Conservation (phyloP, 768 basidiomycete species). For the Phylloporus rhodoxanthus region DNA sequence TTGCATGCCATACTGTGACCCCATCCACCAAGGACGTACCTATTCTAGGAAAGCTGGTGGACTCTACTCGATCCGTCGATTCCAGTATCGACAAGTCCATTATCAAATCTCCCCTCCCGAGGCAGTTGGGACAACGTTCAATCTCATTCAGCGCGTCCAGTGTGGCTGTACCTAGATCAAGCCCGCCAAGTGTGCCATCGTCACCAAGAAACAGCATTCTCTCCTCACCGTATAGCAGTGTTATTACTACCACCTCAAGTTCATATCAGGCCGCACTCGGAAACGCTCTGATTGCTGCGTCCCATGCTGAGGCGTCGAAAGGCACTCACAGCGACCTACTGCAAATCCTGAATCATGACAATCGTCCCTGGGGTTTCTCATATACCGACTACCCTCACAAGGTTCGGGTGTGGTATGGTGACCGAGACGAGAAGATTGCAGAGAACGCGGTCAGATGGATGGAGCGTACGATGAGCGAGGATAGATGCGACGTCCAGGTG, state of each 20-base stretch:
- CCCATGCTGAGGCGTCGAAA: conserved; percentile 88
- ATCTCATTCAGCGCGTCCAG: conserved; percentile 51
- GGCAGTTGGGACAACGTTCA: conserved; percentile 59
- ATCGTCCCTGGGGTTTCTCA: conserved; percentile 85
- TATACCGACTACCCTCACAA: conserved; percentile 73
- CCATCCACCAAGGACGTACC: conserved; percentile 17
- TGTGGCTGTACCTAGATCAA: conserved; percentile 29
- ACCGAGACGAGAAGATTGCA: conserved; percentile 88
- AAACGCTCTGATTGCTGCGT: conserved; percentile 87
- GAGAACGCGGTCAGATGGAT: conserved; percentile 90
- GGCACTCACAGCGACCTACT: conserved; percentile 89
- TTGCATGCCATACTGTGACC: conserved; percentile 10
- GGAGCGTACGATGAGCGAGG: conserved; percentile 76
- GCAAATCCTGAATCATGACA: conserved; percentile 87
- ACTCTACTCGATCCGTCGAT: conserved; percentile 21
- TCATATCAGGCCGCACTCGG: conserved; percentile 65
- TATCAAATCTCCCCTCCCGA: conserved; percentile 33
- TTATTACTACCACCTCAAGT: conserved; percentile 22
- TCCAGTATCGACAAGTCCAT: conserved; percentile 33
- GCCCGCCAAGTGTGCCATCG: conserved; percentile 46
- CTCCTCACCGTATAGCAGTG: conserved; percentile 22
- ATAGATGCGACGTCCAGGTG: conserved; percentile 71
- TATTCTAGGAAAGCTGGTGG: conserved; percentile 12
- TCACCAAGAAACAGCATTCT: conserved; percentile 47
- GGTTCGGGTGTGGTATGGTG: conserved; percentile 89